Evolutionary conservation across 805 yeast genomes (phyloP).

Genomic region (Sugiyamaella smithiae): DNA sequence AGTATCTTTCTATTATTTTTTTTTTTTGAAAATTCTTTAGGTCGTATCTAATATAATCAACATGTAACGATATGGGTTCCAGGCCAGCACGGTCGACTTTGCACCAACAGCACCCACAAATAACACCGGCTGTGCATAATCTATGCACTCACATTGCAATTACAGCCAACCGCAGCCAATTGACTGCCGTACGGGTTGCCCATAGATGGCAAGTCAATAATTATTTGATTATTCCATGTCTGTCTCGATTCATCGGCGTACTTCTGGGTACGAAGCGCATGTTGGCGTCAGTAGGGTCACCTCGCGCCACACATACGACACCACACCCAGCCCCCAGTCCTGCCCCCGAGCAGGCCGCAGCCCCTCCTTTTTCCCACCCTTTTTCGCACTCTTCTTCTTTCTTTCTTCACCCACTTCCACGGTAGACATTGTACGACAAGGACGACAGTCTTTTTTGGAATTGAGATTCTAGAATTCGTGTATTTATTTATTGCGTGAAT

Average conservation of each 20-base stretch:
- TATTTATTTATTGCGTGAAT: conserved; percentile 5
- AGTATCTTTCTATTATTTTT: too few relatives aligned
- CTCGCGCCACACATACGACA: not conserved
- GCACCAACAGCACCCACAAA: too few relatives aligned
- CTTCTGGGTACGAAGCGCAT: not conserved
- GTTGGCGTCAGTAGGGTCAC: conserved; percentile 7
- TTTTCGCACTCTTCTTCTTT: conserved; percentile 17
- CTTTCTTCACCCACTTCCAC: conserved; percentile 13
- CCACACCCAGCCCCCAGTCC: not conserved
- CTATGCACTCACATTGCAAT: too few relatives aligned
- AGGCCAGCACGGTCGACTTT: too few relatives aligned
- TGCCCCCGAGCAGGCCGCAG: conserved; percentile 7
- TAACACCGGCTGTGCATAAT: too few relatives aligned
- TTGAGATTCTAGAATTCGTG: conserved; percentile 6
- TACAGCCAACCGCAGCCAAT: not conserved
- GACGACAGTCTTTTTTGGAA: conserved; percentile 8
- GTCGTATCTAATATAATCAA: not conserved
- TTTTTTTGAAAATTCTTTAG: too few relatives aligned
- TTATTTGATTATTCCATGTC: too few relatives aligned
- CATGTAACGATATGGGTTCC: too few relatives aligned
- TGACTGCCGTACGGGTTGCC: too few relatives aligned
- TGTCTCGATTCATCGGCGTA: too few relatives aligned
- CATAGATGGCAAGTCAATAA: too few relatives aligned
- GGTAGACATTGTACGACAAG: conserved; percentile 14
- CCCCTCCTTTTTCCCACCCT: conserved; percentile 17